phyloP scores from a whole-genome alignment of 176 grass and related monocot species.

The Eleusine indica region DNA sequence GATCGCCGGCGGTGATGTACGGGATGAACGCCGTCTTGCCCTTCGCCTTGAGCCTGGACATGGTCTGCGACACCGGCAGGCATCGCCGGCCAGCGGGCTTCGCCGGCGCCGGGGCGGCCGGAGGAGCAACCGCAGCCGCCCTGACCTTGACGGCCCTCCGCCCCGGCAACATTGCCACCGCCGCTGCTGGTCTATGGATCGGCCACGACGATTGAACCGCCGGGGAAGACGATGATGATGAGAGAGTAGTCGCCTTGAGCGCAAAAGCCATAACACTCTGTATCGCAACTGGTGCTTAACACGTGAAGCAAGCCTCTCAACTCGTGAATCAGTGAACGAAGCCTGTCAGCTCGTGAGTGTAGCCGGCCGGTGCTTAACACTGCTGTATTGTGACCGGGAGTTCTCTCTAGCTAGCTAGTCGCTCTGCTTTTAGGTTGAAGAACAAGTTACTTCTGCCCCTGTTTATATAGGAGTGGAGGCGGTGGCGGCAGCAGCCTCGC shows the following conservation, averaged over 20 bases:
- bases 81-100: background rate
- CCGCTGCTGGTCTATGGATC: background rate
- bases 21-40: constrained; percentile 67
- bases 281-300: background rate
- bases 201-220: background rate
- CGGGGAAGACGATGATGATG: background rate
- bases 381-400: background rate
- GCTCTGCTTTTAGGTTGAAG: background rate
- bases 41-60: constrained; percentile 30
- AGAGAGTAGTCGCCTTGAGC: background rate
- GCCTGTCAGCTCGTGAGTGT: background rate
- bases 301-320: too few relatives aligned
- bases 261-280: constrained; percentile 23
- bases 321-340: background rate
- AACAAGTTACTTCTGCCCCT: background rate
- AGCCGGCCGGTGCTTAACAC: background rate
- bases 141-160: background rate
- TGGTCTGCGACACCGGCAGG: constrained; percentile 39
- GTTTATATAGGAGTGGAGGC: background rate
- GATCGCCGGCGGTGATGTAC: constrained; percentile 91
- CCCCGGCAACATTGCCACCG: background rate
- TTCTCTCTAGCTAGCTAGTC: background rate
- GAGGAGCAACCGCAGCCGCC: background rate
- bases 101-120: background rate
- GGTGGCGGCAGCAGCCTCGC: background rate